Conservation (phyloP, 2,329 filamentous ascomycete species). For the Nigrospora oryzae region DNA sequence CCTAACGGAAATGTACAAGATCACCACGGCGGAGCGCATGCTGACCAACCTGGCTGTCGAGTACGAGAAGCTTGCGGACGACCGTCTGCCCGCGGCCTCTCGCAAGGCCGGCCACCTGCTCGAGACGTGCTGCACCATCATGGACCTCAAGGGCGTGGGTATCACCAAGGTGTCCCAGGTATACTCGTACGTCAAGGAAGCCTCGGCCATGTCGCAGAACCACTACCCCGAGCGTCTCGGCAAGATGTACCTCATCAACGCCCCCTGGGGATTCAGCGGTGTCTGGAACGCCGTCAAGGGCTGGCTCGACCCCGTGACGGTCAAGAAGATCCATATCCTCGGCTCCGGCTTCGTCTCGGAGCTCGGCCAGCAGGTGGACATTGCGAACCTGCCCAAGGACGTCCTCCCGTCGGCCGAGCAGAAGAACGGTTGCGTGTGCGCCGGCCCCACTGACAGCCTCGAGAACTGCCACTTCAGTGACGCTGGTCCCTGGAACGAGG, state of each 20-base stretch:
- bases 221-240: constrained; percentile 98
- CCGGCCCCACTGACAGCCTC: constrained; percentile 29
- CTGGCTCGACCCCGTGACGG: constrained; percentile 94
- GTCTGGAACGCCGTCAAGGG: constrained; percentile 83
- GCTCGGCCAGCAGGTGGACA: constrained; percentile 73
- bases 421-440: constrained; percentile 42
- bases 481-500: constrained; percentile 79
- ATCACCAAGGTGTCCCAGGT: constrained; percentile 74
- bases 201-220: constrained; percentile 89
- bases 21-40: constrained; percentile 90
- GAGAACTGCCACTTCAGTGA: constrained; percentile 77
- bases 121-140: constrained; percentile 97
- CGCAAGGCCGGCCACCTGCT: constrained; percentile 83
- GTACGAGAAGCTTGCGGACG: constrained; percentile 93
- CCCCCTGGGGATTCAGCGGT: constrained; percentile 86
- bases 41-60: constrained; percentile 91
- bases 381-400: constrained; percentile 79
- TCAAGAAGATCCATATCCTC: constrained; percentile 89
- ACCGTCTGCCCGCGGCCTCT: constrained; percentile 88
- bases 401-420: constrained; percentile 70
- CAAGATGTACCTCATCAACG: constrained; percentile 96
- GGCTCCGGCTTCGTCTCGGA: constrained; percentile 76
- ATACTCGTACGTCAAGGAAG: constrained; percentile 79
- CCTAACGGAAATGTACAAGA: constrained; percentile 81
- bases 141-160: constrained; percentile 94